Evolutionary conservation across 352 stramenopile species (phyloP), one percentile per base, ranked within the genome.

Genomic region (Globisporangium parvum): DNA sequence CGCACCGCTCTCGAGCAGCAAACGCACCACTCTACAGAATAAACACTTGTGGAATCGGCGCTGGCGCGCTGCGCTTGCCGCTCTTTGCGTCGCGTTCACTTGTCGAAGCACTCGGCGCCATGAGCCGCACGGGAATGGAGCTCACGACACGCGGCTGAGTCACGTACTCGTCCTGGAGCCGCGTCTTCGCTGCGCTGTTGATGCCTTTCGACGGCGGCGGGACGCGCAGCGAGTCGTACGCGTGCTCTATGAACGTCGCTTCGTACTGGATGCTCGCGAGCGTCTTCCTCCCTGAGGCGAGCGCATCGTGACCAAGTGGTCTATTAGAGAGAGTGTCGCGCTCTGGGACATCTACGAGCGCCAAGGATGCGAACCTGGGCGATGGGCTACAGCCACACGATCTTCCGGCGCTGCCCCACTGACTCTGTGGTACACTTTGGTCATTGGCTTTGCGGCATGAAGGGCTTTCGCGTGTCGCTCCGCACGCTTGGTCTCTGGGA

Each of bases 101-200:
- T 28, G 20, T 59, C 51, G 26, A 31, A 31, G 26, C 26, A 31
- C 26, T 31, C 26, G 3, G 31, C 31, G 4, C 31, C 31, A 37
- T 37, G 31, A 37, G 1, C 21, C 23, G 31, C 47, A 64, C 48
- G 24, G 73, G 75, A 51, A 88, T 74, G 53, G 66, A 72, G 66
- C 79, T 87, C 56, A 88, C 70, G 33, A 81, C 54, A 3, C 77
- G 70, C 15, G 78, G 78, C 39, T 74, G 66, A 5, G 73, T 85
- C 18, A 85, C 66, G 57, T 89, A 89, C 53, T 84, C 77, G 55
- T 90, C 77, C 59, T 90, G 79, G 20, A 92, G 67, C 23, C 72
- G 37, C n/a, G 49, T 74, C 65, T 87, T 90, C 15, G 77, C 77
- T 5, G 63, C 53, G 1, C 31, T 51, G 10, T 41, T 42, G 37